Percentiles rank a stretch among this genome's conserved stretches.
These are phyloP conservation scores for Scheffersomyces stambukii DNA, from an alignment of 1,139 yeast genomes.

Conservation along the genomic window DNA sequence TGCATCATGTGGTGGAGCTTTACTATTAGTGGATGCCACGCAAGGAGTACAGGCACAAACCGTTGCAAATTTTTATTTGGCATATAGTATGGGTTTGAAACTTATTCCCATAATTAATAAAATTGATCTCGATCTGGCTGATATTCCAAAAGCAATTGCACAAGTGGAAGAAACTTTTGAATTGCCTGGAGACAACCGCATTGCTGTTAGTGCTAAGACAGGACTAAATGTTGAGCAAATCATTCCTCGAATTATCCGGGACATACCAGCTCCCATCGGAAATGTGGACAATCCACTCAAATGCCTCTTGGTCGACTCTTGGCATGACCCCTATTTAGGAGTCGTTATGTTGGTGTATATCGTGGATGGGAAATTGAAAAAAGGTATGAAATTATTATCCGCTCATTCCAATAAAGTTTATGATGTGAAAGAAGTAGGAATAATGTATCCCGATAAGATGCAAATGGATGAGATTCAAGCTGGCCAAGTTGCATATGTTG, in stretches of 20 bases:
- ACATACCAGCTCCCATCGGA: constrained; percentile 72
- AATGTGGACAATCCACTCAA: constrained; percentile 53
- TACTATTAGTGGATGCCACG: constrained; percentile 85
- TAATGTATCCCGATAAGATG: constrained; percentile 86
- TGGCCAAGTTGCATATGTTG: constrained; percentile 92
- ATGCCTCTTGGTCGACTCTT: constrained; percentile 85
- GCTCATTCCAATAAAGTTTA: constrained; percentile 75
- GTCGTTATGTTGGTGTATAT: constrained; percentile 85
- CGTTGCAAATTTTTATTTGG: constrained; percentile 89
- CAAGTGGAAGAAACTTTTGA: constrained; percentile 86
- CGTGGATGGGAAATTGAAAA: constrained; percentile 74
- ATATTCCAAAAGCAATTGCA: constrained; percentile 72
- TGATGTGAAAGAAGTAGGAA: constrained; percentile 89
- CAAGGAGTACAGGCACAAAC: constrained; percentile 99
- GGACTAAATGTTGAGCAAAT: constrained; percentile 75
- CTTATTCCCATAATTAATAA: constrained; percentile 89
- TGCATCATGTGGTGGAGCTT: constrained; percentile 95
- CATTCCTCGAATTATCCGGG: constrained; percentile 73
- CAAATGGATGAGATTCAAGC: constrained; percentile 63
- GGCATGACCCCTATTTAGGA: constrained; percentile 94
- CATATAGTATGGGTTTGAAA: constrained; percentile 78
- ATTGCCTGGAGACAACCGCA: constrained; percentile 66
- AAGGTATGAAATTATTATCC: constrained; percentile 71
- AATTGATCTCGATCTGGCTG: constrained; percentile 86
- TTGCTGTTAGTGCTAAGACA: constrained; percentile 89